phyloP scores from a whole-genome alignment of 768 basidiomycete species.

The Tricholomella constricta region DNA sequence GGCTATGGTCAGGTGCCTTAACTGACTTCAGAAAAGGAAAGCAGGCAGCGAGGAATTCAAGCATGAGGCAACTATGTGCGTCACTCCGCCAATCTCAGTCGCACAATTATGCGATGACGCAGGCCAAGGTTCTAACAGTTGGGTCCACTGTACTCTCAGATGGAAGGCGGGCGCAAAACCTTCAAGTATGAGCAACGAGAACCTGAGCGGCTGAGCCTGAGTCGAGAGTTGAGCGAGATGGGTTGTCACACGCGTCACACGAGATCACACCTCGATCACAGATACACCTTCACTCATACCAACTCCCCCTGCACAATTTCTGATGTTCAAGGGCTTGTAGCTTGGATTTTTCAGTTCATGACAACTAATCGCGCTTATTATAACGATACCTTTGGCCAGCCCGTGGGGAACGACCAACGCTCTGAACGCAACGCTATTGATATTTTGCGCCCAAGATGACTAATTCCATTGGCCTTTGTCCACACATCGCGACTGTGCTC shows the following conservation, averaged over 20 bases:
- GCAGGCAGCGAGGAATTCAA: conserved; percentile 3
- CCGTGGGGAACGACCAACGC: not conserved
- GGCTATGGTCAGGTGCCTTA: conserved; percentile 3
- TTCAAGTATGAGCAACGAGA: no score
- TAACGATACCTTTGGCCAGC: not conserved
- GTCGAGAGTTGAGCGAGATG: not conserved
- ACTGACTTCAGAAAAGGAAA: conserved; percentile 9
- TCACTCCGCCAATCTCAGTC: not conserved
- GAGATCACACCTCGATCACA: not conserved
- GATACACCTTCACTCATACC: not conserved
- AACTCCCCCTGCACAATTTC: not conserved
- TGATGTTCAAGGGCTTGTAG: not conserved
- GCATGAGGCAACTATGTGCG: conserved; percentile 5
- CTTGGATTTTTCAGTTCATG: not conserved
- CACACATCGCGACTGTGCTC: conserved; percentile 44
- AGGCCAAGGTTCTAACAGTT: no score
- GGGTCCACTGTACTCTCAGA: no score
- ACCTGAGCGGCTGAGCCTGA: no score
- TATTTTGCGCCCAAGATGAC: conserved; percentile 1
- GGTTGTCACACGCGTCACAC: not conserved
- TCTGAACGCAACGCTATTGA: not conserved
- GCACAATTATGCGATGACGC: no score
- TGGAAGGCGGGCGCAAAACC: no score
- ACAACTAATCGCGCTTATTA: not conserved
- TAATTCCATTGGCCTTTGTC: conserved; percentile 22